phyloP scores from a whole-genome alignment of 768 basidiomycete genomes.

The Amanita thiersii region DNA sequence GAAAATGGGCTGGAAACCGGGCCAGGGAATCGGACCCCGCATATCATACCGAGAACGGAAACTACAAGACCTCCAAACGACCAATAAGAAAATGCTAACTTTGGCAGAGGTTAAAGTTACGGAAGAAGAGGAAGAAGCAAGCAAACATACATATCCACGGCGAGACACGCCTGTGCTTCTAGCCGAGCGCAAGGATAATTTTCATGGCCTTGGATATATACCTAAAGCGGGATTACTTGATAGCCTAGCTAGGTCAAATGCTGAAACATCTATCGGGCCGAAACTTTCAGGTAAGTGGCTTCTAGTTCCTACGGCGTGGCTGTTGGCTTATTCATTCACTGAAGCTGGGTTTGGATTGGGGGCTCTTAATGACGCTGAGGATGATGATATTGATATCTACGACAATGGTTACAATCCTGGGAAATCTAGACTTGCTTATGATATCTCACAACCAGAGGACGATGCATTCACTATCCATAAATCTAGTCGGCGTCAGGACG shows the following conservation, averaged over 20 bases:
- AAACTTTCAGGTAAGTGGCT: slow-evolving; percentile 41
- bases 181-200: slow-evolving; percentile 64
- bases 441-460: slow-evolving; percentile 55
- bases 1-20: slow-evolving; percentile 93
- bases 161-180: slow-evolving; percentile 63
- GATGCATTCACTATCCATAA: slow-evolving; percentile 37
- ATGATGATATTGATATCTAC: slow-evolving; percentile 85
- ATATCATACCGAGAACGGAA: slow-evolving; percentile 70
- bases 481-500: slow-evolving; percentile 14
- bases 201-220: slow-evolving; percentile 77
- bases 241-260: slow-evolving; percentile 34
- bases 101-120: slow-evolving; percentile 24
- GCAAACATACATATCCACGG: slow-evolving; percentile 81
- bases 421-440: slow-evolving; percentile 54
- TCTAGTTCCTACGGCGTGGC: neutral
- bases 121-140: slow-evolving; percentile 73
- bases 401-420: slow-evolving; percentile 34
- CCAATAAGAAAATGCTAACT: slow-evolving; percentile 21
- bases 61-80: slow-evolving; percentile 55
- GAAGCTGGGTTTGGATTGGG: slow-evolving; percentile 84
- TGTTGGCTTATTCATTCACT: neutral
- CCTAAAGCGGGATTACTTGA: slow-evolving; percentile 58
- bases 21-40: slow-evolving; percentile 91
- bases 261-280: slow-evolving; percentile 32
- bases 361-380: slow-evolving; percentile 88